Conservation (phyloP, 2,329 filamentous ascomycete species). For the Sporothrix inflata region DNA sequence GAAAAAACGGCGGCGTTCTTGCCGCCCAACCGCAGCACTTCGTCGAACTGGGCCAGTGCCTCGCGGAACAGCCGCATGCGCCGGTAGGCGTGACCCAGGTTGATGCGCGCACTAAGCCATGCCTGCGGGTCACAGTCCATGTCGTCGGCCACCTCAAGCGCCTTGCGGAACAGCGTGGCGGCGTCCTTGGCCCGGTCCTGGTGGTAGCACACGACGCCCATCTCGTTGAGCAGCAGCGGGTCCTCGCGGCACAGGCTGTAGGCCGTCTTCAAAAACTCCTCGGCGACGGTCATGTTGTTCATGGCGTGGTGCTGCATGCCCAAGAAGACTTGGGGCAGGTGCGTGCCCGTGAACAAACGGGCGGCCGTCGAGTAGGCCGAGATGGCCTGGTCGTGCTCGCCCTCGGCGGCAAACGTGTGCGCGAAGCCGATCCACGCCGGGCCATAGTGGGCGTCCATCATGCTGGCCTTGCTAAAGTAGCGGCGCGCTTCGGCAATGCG, state of each 20-base stretch:
- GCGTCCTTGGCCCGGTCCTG: slow-evolving; percentile 78
- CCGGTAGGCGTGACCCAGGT: slow-evolving; percentile 85
- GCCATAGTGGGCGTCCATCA: slow-evolving; percentile 97
- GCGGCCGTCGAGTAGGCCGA: slow-evolving; percentile 96
- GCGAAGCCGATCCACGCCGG: slow-evolving; percentile 99
- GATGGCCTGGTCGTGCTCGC: slow-evolving; percentile 97
- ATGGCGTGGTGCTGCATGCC: slow-evolving; percentile 98
- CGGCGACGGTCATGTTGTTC: slow-evolving; percentile 90
- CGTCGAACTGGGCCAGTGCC: slow-evolving; percentile 80
- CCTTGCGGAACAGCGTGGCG: slow-evolving; percentile 74
- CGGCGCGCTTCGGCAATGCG: slow-evolving; percentile 91
- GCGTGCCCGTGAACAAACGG: slow-evolving; percentile 92
- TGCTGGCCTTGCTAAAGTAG: slow-evolving; percentile 95
- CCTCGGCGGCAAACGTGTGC: slow-evolving; percentile 96
- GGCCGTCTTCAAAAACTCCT: slow-evolving; percentile 91
- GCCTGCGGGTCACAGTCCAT: slow-evolving; percentile 81
- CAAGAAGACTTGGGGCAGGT: slow-evolving; percentile 91
- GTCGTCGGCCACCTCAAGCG: slow-evolving; percentile 75
- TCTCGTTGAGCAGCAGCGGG: slow-evolving; percentile 89
- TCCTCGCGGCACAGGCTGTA: slow-evolving; percentile 83
- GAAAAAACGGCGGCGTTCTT: slow-evolving; percentile 79
- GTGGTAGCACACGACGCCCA: slow-evolving; percentile 95
- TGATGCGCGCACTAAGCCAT: slow-evolving; percentile 82
- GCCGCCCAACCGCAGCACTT: slow-evolving; percentile 79
- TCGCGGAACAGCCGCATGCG: slow-evolving; percentile 69